Conservation (phyloP, 2,329 filamentous ascomycete genomes). For the Talaromyces islandicus region DNA sequence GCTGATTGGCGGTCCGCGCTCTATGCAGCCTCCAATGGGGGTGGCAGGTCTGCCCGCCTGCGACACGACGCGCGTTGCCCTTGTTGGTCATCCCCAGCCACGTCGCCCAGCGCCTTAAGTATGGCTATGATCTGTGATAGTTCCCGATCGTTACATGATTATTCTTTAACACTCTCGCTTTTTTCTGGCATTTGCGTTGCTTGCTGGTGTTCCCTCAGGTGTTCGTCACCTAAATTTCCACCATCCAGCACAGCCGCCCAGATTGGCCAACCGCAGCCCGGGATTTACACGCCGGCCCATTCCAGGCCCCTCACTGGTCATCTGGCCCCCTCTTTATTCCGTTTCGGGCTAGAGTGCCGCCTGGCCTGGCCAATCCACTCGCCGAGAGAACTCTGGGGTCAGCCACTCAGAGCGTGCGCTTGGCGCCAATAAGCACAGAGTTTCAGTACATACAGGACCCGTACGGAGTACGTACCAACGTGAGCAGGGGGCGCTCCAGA, state of each 20-base stretch:
- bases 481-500: neutral
- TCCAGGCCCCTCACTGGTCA: slow-evolving; percentile 3
- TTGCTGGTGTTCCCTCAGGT: neutral
- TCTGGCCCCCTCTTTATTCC: neutral
- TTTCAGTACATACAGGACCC: neutral
- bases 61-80: neutral
- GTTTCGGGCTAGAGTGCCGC: neutral
- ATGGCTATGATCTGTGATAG: neutral
- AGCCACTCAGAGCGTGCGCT: neutral
- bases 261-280: slow-evolving; percentile 6
- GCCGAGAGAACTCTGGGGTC: neutral
- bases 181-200: neutral
- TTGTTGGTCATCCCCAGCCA: neutral
- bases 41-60: neutral
- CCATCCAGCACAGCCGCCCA: neutral
- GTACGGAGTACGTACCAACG: neutral
- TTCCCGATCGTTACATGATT: neutral
- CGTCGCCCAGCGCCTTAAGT: neutral
- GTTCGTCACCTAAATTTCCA: neutral
- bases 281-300: neutral
- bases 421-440: neutral
- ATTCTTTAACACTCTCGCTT: neutral
- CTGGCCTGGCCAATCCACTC: neutral
- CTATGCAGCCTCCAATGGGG: neutral
- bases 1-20: neutral